A percentile compares a stretch with the other conserved stretches of the same genome.
Evolutionary conservation across 257 asterid genomes (phyloP).

Genomic region (Lantana camara): DNA sequence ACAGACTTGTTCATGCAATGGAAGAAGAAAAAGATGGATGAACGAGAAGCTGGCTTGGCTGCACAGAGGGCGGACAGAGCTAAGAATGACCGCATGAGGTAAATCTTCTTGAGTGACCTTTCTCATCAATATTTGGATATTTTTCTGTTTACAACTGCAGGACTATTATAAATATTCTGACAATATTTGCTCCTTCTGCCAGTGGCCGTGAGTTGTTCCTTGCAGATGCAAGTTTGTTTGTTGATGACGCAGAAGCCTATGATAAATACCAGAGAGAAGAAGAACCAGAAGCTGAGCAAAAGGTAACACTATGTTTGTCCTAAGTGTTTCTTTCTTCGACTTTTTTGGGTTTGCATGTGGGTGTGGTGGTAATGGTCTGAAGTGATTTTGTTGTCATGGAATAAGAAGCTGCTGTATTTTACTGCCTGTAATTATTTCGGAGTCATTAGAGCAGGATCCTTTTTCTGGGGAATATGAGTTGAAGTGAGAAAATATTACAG

Average conservation of each 20-base stretch:
- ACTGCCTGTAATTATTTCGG: too few relatives aligned
- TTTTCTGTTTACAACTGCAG: not conserved
- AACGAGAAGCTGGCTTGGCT: conserved; percentile 63
- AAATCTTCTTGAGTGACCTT: not conserved
- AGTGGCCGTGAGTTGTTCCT: conserved; percentile 75
- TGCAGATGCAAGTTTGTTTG: conserved; percentile 60
- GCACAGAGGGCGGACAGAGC: conserved; percentile 72
- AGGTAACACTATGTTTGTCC: conserved; percentile 31
- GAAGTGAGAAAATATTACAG: too few relatives aligned
- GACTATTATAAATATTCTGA: not conserved
- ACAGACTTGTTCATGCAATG: conserved; percentile 61
- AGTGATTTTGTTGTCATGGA: too few relatives aligned
- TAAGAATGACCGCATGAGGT: conserved; percentile 80
- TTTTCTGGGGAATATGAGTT: too few relatives aligned
- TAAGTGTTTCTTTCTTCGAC: not conserved
- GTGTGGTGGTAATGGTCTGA: too few relatives aligned
- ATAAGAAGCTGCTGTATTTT: too few relatives aligned
- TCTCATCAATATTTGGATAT: not conserved
- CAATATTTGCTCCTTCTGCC: conserved; percentile 20
- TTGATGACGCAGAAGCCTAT: conserved; percentile 68
- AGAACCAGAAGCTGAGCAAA: conserved; percentile 31
- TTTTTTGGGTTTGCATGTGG: too few relatives aligned
- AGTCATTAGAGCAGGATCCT: too few relatives aligned
- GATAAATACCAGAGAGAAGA: conserved; percentile 53
- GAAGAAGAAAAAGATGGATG: conserved; percentile 62